Evolutionary conservation across 2,329 filamentous ascomycete species (phyloP), one percentile per base, ranked within the genome.

Genomic region (Penicillium thymicola): DNA sequence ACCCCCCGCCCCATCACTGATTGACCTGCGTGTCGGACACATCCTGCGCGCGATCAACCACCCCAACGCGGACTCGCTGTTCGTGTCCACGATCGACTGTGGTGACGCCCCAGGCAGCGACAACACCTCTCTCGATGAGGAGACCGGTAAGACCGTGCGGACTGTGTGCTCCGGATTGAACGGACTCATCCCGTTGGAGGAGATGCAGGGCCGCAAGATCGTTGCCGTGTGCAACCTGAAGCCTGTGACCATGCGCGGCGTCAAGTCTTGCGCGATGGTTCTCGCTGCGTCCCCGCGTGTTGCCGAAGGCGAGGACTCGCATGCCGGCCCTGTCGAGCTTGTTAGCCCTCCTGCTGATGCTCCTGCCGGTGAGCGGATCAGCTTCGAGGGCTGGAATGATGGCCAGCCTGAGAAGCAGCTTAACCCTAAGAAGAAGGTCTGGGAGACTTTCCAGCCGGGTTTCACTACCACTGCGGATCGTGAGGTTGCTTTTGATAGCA

Each of bases 351-450:
- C 94, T 1, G 84, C 82, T 18, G 90, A 84, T 40, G 82, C 90
- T 42, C 85, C 87, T 71, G 90, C 92, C 6, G 94, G 94, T 57
- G 91, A 96, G 72, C 82, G 90, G 14, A 89, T 97, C 50, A 92
- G 82, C 82, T 99, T 99, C 72, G 90, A 97, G 72, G 94, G 94
- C 46, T 99, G 90, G 87, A 69, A 65, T 45, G 83, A 90, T 75
- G 92, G 91, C 58, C 89, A 96, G 81, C 92, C 94, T 0, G 94
- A 99, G 82, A 88, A 88, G 60, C 85, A 93, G 50, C 83, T 99
- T 56, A 99, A 97, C 82, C 94, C 94, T 57, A 99, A 99, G 88
- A 99, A 97, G 87, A 97, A 97, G 87, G 81, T 97, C 59, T 97
- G 93, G 92, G 94, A 99, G 82, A 90, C 84, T 10, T 90, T 96